Percentiles rank a stretch among this genome's conserved stretches.
These are phyloP conservation scores for Lepiota brunneoincarnata DNA, from an alignment of 768 basidiomycete species.

Conservation along the genomic window DNA sequence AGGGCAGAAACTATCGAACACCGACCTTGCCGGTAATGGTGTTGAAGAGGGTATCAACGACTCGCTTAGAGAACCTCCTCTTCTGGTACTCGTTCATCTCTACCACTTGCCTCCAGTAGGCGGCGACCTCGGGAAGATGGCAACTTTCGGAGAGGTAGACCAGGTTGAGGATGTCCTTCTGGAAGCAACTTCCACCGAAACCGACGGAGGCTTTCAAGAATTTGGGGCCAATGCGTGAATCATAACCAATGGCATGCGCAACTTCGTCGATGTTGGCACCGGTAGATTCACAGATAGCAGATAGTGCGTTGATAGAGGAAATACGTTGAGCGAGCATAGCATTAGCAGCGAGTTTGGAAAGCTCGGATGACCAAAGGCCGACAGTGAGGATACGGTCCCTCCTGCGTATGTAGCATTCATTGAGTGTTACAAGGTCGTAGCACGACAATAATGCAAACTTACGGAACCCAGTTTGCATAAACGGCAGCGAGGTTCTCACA, in stretches of 20 bases:
- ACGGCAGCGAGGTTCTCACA: slow-evolving; percentile 74
- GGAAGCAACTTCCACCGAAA: slow-evolving; percentile 99
- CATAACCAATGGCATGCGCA: slow-evolving; percentile 89
- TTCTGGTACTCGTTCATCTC: slow-evolving; percentile 99
- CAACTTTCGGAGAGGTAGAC: slow-evolving; percentile 95
- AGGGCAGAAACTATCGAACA: slow-evolving; percentile 1
- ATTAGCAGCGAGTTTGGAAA: slow-evolving; percentile 98
- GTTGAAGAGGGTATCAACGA: slow-evolving; percentile 97
- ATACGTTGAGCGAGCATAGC: slow-evolving; percentile 99
- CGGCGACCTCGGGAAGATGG: slow-evolving; percentile 94
- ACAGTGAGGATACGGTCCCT: slow-evolving; percentile 83
- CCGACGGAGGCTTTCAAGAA: slow-evolving; percentile 96
- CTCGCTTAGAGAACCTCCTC: slow-evolving; percentile 89
- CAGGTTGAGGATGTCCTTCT: slow-evolving; percentile 98
- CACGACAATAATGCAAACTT: slow-evolving; percentile 31
- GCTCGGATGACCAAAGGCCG: slow-evolving; percentile 97
- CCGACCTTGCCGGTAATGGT: slow-evolving; percentile 92
- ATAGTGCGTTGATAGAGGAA: slow-evolving; percentile 96
- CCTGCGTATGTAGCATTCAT: slow-evolving; percentile 30
- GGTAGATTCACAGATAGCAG: slow-evolving; percentile 97
- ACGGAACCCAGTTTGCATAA: slow-evolving; percentile 97
- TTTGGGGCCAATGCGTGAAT: slow-evolving; percentile 89
- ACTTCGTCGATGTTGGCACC: slow-evolving; percentile 99
- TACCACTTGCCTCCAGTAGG: slow-evolving; percentile 96
- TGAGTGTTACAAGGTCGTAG: neutral